phyloP scores from a whole-genome alignment of 2,329 filamentous ascomycete species.

The Lasiodiplodia gonubiensis region DNA sequence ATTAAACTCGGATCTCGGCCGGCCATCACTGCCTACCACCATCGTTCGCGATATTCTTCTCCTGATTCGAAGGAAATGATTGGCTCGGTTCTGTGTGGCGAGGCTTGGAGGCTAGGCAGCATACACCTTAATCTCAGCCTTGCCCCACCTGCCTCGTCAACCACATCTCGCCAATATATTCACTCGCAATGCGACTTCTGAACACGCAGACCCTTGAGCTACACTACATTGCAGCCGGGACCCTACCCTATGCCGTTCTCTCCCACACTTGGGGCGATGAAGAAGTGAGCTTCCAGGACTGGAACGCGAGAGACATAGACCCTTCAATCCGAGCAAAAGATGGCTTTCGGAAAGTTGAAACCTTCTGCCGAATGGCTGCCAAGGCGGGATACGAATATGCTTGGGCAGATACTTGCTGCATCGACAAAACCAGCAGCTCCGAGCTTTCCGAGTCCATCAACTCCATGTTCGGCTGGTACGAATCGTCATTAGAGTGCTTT shows the following conservation, averaged over 20 bases:
- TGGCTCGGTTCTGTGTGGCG: too few relatives aligned
- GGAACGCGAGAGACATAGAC: background rate
- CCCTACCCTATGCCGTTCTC: slow-evolving; percentile 22
- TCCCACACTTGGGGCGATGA: slow-evolving; percentile 26
- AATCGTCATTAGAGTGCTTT: slow-evolving; percentile 26
- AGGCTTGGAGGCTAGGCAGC: background rate
- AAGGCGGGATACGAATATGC: slow-evolving; percentile 31
- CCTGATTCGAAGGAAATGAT: too few relatives aligned
- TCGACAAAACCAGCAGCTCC: slow-evolving; percentile 31
- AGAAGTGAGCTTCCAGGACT: slow-evolving; percentile 19
- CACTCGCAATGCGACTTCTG: background rate
- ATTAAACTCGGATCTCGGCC: too few relatives aligned
- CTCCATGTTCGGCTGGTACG: slow-evolving; percentile 35
- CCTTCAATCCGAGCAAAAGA: background rate
- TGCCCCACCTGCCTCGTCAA: background rate
- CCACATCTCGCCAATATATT: background rate
- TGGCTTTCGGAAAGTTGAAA: slow-evolving; percentile 17
- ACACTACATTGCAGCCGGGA: background rate
- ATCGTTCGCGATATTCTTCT: too few relatives aligned
- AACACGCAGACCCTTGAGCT: background rate
- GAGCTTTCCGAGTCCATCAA: slow-evolving; percentile 33
- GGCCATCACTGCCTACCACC: too few relatives aligned
- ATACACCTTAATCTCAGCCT: background rate
- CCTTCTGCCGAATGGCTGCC: slow-evolving; percentile 23
- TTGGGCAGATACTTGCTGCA: slow-evolving; percentile 37